A percentile compares a stretch with the other conserved stretches of the same genome.
These are phyloP conservation scores for Verticillium longisporum DNA, from an alignment of 2,329 filamentous ascomycete genomes.

Conservation along the genomic window DNA sequence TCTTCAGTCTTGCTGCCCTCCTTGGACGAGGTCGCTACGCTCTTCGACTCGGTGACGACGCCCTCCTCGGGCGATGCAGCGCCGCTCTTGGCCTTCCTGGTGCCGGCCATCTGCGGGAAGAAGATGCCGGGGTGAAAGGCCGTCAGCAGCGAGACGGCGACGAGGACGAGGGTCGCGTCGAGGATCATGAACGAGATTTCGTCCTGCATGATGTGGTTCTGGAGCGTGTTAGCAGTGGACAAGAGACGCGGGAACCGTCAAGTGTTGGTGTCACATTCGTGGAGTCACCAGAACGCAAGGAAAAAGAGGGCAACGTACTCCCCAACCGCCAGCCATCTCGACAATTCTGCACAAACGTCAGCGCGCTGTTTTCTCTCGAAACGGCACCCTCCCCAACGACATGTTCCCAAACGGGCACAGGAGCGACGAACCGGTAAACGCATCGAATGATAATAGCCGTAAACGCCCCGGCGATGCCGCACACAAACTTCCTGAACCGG, in stretches of 20 bases:
- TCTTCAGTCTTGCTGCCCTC: conserved; percentile 7
- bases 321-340: conserved; percentile 60
- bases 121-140: conserved; percentile 46
- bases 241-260: too few species aligned
- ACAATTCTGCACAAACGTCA: conserved; percentile 38
- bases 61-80: conserved; percentile 5
- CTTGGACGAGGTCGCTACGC: conserved; percentile 3
- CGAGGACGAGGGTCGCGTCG: conserved; percentile 43
- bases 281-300: not conserved
- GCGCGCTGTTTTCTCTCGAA: not conserved
- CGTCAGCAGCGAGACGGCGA: conserved; percentile 42
- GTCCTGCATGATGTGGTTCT: conserved; percentile 55
- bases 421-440: conserved; percentile 41
- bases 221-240: not conserved
- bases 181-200: conserved; percentile 52
- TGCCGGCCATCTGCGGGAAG: conserved; percentile 45
- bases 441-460: conserved; percentile 40
- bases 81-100: not conserved
- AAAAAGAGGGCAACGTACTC: conserved; percentile 11
- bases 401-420: too few species aligned
- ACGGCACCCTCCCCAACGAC: not conserved
- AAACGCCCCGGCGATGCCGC: conserved; percentile 38
- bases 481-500: conserved; percentile 36
- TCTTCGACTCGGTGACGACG: conserved; percentile 13
- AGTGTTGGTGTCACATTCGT: too few species aligned